These are phyloP conservation scores for Simmondsia chinensis DNA, from an alignment of 148 eudicot genomes.

Conservation along the genomic window DNA sequence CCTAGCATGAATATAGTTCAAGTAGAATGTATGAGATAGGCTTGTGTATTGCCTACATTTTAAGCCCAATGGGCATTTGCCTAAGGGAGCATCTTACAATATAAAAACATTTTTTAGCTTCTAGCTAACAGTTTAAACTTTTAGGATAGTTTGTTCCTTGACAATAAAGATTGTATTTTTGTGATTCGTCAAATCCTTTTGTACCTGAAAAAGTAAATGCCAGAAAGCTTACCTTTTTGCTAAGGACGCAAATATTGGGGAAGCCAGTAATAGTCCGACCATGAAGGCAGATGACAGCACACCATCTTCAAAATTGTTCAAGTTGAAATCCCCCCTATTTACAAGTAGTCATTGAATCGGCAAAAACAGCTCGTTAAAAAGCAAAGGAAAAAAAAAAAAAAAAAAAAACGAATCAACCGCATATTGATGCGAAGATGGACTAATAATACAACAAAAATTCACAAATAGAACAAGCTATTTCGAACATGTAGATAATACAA, in stretches of 20 bases:
- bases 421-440: not conserved
- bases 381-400: not conserved
- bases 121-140: no score
- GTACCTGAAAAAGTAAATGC: not conserved
- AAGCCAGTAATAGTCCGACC: slow-evolving; percentile 93
- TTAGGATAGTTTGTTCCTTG: no score
- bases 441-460: no score
- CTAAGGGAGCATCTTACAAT: no score
- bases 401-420: not conserved
- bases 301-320: slow-evolving; percentile 90
- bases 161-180: no score
- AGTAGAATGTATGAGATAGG: no score
- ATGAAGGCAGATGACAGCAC: slow-evolving; percentile 94
- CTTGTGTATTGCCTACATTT: no score
- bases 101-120: no score
- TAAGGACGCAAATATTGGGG: slow-evolving; percentile 78
- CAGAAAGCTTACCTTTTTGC: slow-evolving; percentile 53
- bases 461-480: no score
- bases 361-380: not conserved
- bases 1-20: no score
- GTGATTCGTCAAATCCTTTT: not conserved
- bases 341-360: not conserved
- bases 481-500: no score
- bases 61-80: no score
- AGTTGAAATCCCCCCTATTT: slow-evolving; percentile 62